These are phyloP conservation scores for Ascochyta clinopodiicola DNA, from an alignment of 2,329 filamentous ascomycete species.

Conservation along the genomic window DNA sequence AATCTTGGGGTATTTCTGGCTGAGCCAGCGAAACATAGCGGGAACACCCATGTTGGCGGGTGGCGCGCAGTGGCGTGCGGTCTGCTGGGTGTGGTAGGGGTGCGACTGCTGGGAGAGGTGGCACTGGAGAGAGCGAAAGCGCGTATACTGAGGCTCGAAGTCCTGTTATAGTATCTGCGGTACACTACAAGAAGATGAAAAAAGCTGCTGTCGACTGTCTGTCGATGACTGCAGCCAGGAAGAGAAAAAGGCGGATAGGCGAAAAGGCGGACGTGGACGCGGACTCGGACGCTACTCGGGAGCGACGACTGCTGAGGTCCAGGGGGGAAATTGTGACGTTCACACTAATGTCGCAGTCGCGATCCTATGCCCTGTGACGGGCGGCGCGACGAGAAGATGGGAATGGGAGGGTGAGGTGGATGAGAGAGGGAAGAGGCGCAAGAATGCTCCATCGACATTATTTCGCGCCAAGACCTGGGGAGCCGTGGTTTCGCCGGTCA, in stretches of 20 bases:
- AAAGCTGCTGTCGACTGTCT: conserved; percentile 17
- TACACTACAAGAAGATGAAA: conserved; percentile 23
- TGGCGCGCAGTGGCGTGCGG: conserved; percentile 27
- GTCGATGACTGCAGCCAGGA: conserved; percentile 21
- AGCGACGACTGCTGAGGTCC: conserved; percentile 1
- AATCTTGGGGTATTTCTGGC: conserved; percentile 97
- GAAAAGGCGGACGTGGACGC: conserved; percentile 4
- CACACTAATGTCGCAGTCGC: conserved; percentile 2
- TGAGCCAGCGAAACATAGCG: conserved; percentile 94
- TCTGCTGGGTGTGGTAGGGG: conserved; percentile 10
- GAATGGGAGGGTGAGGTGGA: conserved; percentile 13
- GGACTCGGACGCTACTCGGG: conserved; percentile 9
- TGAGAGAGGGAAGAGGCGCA: not conserved
- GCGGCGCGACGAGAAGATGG: conserved; percentile 2
- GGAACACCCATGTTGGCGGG: conserved; percentile 81
- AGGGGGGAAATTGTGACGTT: not conserved
- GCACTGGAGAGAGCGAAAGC: conserved; percentile 23
- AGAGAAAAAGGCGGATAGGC: conserved; percentile 12
- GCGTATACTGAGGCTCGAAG: conserved; percentile 25
- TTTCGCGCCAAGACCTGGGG: conserved; percentile 1
- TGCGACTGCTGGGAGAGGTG: conserved; percentile 13
- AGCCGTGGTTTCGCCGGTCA: conserved; percentile 26
- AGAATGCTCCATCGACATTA: not conserved
- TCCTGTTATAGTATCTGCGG: conserved; percentile 26
- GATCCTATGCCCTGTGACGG: conserved; percentile 3